Evolutionary conservation across 495 filamentous ascomycete genomes (phyloP).

Genomic region (Penicillium mononematosum): DNA sequence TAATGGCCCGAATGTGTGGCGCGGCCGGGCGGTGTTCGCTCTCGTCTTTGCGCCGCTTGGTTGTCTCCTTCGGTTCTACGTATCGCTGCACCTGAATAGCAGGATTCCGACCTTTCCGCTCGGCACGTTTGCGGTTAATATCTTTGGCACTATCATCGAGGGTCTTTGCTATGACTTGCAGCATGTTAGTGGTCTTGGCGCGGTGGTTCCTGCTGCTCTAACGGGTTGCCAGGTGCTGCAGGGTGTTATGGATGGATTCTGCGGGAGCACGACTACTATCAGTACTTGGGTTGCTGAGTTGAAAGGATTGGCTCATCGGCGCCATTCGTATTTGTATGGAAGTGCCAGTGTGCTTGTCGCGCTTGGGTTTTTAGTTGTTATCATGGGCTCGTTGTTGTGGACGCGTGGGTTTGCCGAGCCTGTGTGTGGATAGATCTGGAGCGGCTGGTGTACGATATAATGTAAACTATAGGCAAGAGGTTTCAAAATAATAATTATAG

Average conservation of each 20-base stretch:
- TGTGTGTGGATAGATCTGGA: constrained; percentile 40
- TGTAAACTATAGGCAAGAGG: background rate
- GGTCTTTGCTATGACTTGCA: constrained; percentile 74
- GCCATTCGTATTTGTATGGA: constrained; percentile 77
- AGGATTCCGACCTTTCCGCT: constrained; percentile 72
- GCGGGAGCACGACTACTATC: constrained; percentile 87
- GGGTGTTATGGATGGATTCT: constrained; percentile 87
- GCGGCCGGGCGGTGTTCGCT: constrained; percentile 70
- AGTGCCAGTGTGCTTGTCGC: constrained; percentile 60
- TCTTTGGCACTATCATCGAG: constrained; percentile 65
- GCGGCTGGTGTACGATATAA: background rate
- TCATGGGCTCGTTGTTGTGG: constrained; percentile 83
- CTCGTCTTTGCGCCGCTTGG: constrained; percentile 85
- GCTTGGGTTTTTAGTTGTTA: constrained; percentile 64
- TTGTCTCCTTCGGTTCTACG: constrained; percentile 68
- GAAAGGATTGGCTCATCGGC: constrained; percentile 56
- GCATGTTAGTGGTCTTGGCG: constrained; percentile 43
- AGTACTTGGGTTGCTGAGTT: constrained; percentile 89
- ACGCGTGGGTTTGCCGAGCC: constrained; percentile 57
- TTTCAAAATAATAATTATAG: background rate
- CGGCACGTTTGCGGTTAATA: constrained; percentile 85
- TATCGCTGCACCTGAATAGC: constrained; percentile 65
- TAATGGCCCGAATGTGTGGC: constrained; percentile 52
- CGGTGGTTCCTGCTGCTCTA: constrained; percentile 24
- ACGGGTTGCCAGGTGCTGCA: constrained; percentile 78